Evolutionary conservation across 352 stramenopile genomes (phyloP), one percentile per base, ranked within the genome.

Genomic region (Pilasporangium apinafurcum): DNA sequence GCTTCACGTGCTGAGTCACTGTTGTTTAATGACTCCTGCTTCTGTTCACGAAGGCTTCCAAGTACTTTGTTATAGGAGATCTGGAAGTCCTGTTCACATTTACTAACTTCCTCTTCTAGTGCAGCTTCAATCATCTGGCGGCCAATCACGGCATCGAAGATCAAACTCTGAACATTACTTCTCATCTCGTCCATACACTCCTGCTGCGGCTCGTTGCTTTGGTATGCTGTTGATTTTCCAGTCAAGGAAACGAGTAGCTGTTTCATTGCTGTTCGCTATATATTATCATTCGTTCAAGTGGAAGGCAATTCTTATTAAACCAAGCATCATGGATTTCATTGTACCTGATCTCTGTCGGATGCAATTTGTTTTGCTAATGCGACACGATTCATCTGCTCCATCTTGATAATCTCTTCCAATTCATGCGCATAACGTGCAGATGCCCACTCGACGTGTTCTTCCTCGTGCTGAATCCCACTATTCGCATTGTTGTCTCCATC

Each of bases 81-180:
- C 24, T 55, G 46, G 25, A 64, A 71, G 12, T 82, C 68, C 2
- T 63, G 48, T 13, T 85, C 68, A 30, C 58, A 70, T 24, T 41
- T 31, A 1, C 54, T 17, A 12, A 62, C 57, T 53, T 90, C 64
- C 24, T 81, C 63, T n/a, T 77, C 65, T 8, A 91, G 39, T 1
- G 77, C 61, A 2, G 65, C 51, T 34, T 79, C 64, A 7, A 91
- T 58, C 55, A 87, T 73, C 53, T 91, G 57, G 18, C 80, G 65
- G 0, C 78, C 78, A 12, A 91, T 77, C 5, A 91, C 59, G 10
- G 74, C 68, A 22, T 91, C 78, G 17, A 86, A 80, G 13, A 91
- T 68, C 17, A 91, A 37, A 24, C 72, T 43, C 31, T 75, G 62
- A 5, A 67, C 50, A 33, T 25, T 37, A 10, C 67, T 57, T 43